phyloP scores from a whole-genome alignment of 805 yeast genomes.

The Huiozyma sinensis region DNA sequence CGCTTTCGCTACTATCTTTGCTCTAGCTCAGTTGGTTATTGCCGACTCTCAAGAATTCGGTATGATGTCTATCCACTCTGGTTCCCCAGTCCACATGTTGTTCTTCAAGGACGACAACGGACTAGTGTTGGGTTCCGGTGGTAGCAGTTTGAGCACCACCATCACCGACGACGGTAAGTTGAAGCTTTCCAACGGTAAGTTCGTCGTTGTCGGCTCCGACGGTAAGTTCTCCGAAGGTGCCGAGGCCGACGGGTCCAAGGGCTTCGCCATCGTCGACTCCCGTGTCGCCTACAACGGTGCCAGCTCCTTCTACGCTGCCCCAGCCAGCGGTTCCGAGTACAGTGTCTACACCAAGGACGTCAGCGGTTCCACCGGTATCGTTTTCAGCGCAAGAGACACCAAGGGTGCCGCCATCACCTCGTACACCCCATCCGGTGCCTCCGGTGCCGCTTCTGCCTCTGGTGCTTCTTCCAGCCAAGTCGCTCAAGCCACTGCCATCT shows the following conservation, averaged over 20 bases:
- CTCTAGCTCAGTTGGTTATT: constrained; percentile 13
- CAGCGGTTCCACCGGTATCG: constrained; percentile 15
- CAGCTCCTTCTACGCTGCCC: constrained; percentile 31
- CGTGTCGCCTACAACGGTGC: constrained; percentile 29
- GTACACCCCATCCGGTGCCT: constrained; percentile 12
- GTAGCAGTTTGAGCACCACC: constrained; percentile 11
- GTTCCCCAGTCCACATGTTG: constrained; percentile 11
- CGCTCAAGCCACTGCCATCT: constrained; percentile 19
- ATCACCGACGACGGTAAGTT: constrained; percentile 28
- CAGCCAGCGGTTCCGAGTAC: constrained; percentile 22
- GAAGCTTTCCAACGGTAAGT: constrained; percentile 22
- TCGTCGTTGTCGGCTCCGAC: constrained; percentile 19
- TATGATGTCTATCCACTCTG: constrained; percentile 28
- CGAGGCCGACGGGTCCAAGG: constrained; percentile 21
- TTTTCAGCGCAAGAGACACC: constrained; percentile 9
- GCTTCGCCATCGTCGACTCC: constrained; percentile 32
- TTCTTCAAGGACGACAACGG: constrained; percentile 10
- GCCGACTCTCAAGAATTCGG: constrained; percentile 34
- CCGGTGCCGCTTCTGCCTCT: constrained; percentile 5
- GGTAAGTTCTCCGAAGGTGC: constrained; percentile 11
- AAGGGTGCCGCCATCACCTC: constrained; percentile 3
- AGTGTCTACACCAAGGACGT: constrained; percentile 16
- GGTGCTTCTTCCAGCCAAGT: constrained; percentile 1
- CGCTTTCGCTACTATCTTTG: constrained; percentile 13
- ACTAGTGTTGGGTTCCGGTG: constrained; percentile 8